Evolutionary conservation across 257 asterid genomes (phyloP), one percentile per base, ranked within the genome.

Genomic region (Osmanthus fragrans): DNA sequence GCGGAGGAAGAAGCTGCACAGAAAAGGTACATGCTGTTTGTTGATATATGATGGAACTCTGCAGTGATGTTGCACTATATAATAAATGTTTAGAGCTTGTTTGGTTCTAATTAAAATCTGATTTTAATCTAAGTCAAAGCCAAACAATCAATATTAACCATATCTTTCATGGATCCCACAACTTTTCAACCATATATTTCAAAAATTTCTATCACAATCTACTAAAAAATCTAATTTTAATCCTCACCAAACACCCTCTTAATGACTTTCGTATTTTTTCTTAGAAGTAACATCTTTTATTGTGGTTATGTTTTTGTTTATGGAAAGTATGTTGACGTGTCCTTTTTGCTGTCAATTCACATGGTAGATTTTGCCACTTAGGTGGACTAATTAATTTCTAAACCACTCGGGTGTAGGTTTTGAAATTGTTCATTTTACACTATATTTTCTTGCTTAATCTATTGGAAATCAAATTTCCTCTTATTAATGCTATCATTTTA

Each of bases 1-100:
- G 99, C 91, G 89, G 99, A 96, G 86, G 99, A 94, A 83, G 99
- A 96, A 82, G 97, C 96, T 74, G 94, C 89, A 78, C 89, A 90
- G 82, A 88, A 84, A 84, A 87, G 97, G 99, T 96, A 73, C 47
- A 66, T 75, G 21, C 16, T 34, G 42, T 71, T 56, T 58, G 27
- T 67, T 21, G 73, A 77, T 76, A 40, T 51, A 29, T 32, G 19
- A 29, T 32, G 19, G n/a, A 65, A 49, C 27, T 78, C 67, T 54
- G 19, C 45, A 10, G 58, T 11, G 69, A 47, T 15, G 18, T 54
- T 72, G 39, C 37, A 32, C 4, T 16, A 19, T 42, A 40, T 71
- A 36, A 70, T 70, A 33, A 33, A 36, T 39, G 34, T n/a, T n/a
- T n/a, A n/a, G n/a, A n/a, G n/a, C n/a, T n/a, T n/a, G n/a, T n/a